Base-by-base conservation (phyloP, 805 yeast genomes). In the Saturnispora sanitii region DNA sequence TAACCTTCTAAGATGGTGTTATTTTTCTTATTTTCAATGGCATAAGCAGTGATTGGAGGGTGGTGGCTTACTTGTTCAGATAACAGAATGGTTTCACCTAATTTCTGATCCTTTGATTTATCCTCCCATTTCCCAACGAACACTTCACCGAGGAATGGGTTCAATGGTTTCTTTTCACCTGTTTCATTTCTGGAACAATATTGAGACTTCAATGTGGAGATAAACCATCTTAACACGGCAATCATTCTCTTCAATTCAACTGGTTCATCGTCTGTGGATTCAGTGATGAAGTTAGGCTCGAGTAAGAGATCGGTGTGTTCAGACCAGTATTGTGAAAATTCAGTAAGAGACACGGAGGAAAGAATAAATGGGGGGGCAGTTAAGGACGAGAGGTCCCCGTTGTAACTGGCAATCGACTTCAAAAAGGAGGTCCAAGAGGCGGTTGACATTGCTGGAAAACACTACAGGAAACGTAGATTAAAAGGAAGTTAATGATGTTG, bases 291-390 rank as follows among this genome's bases (percentile, higher is more conserved):
- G 47, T 70, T 71, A 26, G 96, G 88, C 28, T 75, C 88, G 40
- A 86, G 62, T 42, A 92, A 73, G 47, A 87, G 68, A 47, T 84
- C 90, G 18, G 88, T 87, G 55, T 85, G 90, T 57, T 88, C 95
- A 35, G 87, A 85, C 96, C 98, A 92, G 65, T 85, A 92, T 60
- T 85, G 90, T 18, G 96, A 82, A 63, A 84, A 92, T 66, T 92
- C 98, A 26, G 77, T 77, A 52, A 86, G 70, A 2, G 96, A 88
- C 5, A 83, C 79, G 19, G 96, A 86, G 4, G 95, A 85, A 49
- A 92, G 69, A 49, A 92, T 92, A 65, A 90, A 92, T 7, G 97
- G 96, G 16, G 98, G 98, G 3, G 98, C 98, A 2, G 98, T 88
- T 56, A 92, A 67, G 3, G 95, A 77, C 16, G 96, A 85, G 47